Base-by-base conservation (phyloP, 2,329 filamentous ascomycete species). In the Samsoniella hepiali region DNA sequence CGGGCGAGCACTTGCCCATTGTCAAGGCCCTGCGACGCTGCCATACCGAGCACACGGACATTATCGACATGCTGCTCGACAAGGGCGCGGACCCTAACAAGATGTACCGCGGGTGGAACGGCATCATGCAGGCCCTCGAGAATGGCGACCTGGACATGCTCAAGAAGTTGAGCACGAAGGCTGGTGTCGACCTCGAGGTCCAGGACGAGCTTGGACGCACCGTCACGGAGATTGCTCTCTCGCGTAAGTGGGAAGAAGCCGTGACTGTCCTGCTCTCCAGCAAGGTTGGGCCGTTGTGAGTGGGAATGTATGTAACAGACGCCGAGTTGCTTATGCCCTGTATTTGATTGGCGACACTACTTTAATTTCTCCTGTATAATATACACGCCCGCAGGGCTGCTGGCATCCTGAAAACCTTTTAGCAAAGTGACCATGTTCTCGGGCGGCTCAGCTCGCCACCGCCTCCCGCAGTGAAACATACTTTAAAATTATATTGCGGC, bases 1-100 rank as follows among this genome's bases (percentile, higher is more conserved):
- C 88, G 0, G 88, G 88, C 27, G 88, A 91, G 77, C 88, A 91
- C 72, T 75, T 91, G 11, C 88, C 88, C 8, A 82, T 91, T 60
- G 87, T 91, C 72, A 91, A 90, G 73, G 85, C 88, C 2, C 79
- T 91, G 51, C 82, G 88, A 3, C 78, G 85, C 29, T 83, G 83
- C 68, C 77, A 82, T 61, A 79, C 79, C 9, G 78, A 80, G 40
- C 82, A 89, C 67, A 81, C 82, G 0, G 82, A 85, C 47, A 84
- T 88, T 62, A 79, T 90, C 38, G 82, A 87, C 72, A 78, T 88
- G 75, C 78, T 91, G 6, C 79, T 91, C 8, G 81, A 81, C 11
- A 80, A 82, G 65, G 88, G 88, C 10, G 88, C 86, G 1, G 86
- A 90, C 68, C 85, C 88, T 55, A 91, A 91, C 75, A 83, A 84